These are phyloP conservation scores for Pelargonium myrrhifolium DNA, from an alignment of 441 rosid genomes.

Conservation along the genomic window DNA sequence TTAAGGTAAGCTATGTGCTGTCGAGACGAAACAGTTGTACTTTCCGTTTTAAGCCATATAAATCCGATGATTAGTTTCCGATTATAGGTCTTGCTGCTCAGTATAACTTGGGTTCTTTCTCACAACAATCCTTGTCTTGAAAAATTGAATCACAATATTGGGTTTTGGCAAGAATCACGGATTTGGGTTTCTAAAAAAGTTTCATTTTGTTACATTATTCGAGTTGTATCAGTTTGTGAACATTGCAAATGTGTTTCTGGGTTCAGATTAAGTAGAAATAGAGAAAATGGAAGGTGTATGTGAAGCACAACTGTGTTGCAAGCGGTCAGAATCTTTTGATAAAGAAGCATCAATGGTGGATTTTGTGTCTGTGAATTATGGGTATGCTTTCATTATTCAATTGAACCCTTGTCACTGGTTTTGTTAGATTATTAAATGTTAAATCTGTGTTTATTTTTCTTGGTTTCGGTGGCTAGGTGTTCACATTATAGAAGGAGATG, in stretches of 20 bases:
- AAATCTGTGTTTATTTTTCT: not conserved
- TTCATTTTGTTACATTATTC: not conserved
- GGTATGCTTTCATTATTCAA: constrained; percentile 30
- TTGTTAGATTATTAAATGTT: not conserved
- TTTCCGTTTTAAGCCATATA: not conserved
- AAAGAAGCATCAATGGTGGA: constrained; percentile 23
- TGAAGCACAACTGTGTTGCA: constrained; percentile 19
- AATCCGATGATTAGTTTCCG: not conserved
- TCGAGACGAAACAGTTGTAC: too few relatives aligned
- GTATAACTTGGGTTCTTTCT: not conserved
- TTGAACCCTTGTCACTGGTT: not conserved
- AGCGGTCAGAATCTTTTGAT: constrained; percentile 12
- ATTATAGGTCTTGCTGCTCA: not conserved
- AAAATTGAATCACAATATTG: not conserved
- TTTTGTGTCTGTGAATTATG: constrained; percentile 49
- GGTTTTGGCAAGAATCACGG: not conserved
- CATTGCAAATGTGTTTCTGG: constrained; percentile 1
- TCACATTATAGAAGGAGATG: constrained; percentile 72
- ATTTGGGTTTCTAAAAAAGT: not conserved
- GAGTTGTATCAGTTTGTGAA: not conserved
- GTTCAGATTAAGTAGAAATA: constrained; percentile 16
- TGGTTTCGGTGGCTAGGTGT: constrained; percentile 33
- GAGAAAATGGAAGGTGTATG: constrained; percentile 36
- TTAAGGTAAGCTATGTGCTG: not conserved
- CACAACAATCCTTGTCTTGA: not conserved